Base-by-base conservation (phyloP, 2,329 filamentous ascomycete species). In the Chrysoporthe puriensis region DNA sequence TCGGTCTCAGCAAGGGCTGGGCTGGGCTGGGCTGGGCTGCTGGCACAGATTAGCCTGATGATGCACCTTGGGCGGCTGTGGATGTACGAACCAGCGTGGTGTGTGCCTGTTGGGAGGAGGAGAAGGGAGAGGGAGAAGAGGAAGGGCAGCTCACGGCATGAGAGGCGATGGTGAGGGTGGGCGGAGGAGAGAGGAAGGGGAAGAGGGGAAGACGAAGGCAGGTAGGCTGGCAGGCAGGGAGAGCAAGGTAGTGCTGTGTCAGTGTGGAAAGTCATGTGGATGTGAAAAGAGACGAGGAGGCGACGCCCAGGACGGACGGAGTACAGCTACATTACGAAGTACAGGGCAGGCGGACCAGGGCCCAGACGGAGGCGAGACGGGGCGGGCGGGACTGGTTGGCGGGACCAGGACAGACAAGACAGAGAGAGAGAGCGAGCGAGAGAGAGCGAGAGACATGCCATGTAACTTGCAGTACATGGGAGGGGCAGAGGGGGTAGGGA, bases 221-320 rank as follows among this genome's bases (percentile, higher is more conserved):
- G 40, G 44, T 40, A 43, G 11, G 36, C 44, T 44, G 57, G 26
- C 32, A 43, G 57, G n/a, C 57, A 60, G 57, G 57, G 57, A 44
- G 57, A 60, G 50, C 36, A 48, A 58, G 21, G 54, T 57, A 46
- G 59, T 46, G 62, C 48, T 62, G 64, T 44, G 59, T 50, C 50
- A 61, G 67, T 56, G 62, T 57, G 44, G 36, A 52, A 67, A 67
- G 61, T 69, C 67, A 64, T 68, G 63, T 48, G 66, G 64, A 63
- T 44, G 62, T 61, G 62, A 67, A 63, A 43, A 59, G 50, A 59
- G 21, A 56, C 26, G 21, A 44, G 46, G 44, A 44, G 54, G 58
- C 26, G 34, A 18, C 34, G 8, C 11, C 16, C 32, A 26, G 26
- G 26, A 26, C 26, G 26, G 26, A 26, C 26, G 34, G 32, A 58